Evolutionary conservation across 2,329 filamentous ascomycete species (phyloP).

Genomic region (Aspergillus novofumigatus): DNA sequence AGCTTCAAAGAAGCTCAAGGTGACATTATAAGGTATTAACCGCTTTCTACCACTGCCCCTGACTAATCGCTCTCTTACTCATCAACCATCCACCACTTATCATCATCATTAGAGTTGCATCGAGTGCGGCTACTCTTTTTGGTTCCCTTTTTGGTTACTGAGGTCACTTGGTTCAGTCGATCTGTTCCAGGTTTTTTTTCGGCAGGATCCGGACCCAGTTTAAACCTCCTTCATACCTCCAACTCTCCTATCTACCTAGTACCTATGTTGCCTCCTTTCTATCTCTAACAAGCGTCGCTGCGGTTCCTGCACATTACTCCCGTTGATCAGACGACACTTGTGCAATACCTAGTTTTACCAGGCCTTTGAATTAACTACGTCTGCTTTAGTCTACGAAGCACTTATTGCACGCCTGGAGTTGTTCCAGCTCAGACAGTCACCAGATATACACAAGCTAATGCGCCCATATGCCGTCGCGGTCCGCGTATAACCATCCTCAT

Average conservation of each 20-base stretch:
- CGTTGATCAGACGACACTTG: background rate
- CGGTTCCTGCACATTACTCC: background rate
- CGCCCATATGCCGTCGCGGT: conserved; percentile 37
- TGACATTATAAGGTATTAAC: background rate
- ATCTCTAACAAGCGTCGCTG: background rate
- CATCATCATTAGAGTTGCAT: background rate
- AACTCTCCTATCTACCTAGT: background rate
- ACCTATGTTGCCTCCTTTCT: background rate
- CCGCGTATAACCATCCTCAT: conserved; percentile 28
- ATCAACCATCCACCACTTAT: background rate
- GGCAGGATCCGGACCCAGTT: conserved; percentile 5
- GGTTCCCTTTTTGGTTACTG: background rate
- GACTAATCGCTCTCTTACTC: conserved; percentile 4
- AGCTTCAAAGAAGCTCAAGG: background rate
- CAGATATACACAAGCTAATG: conserved; percentile 16
- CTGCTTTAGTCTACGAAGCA: background rate
- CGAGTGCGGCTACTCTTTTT: background rate
- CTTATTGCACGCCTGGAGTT: background rate
- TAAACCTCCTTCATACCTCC: background rate
- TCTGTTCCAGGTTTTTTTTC: conserved; percentile 1
- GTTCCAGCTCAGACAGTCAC: background rate
- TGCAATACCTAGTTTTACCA: background rate
- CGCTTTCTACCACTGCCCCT: background rate
- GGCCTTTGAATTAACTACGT: background rate
- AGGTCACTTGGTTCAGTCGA: background rate